Evolutionary conservation across 1,139 yeast species (phyloP).

Genomic region (Pichia sp.): DNA sequence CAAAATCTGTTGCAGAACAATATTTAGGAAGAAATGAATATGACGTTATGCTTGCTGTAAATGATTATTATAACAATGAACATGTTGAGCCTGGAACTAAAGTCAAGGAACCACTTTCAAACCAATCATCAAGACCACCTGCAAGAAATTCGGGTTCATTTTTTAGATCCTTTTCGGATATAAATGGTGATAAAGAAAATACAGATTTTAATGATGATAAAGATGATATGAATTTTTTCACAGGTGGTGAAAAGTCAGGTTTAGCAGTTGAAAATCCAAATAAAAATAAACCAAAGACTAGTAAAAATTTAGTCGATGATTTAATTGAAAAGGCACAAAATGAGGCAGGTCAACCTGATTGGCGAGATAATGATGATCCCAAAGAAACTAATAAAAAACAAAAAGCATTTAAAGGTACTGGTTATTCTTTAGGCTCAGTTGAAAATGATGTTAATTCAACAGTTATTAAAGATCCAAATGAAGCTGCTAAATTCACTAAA

Average conservation of each 20-base stretch:
- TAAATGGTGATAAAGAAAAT: constrained; percentile 23
- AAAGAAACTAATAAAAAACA: constrained; percentile 33
- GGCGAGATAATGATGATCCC: constrained; percentile 29
- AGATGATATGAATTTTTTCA: constrained; percentile 70
- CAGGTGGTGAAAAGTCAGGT: constrained; percentile 94
- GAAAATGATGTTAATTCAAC: constrained; percentile 39
- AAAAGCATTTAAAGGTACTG: constrained; percentile 56
- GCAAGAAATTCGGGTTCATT: constrained; percentile 13
- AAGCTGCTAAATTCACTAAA: constrained; percentile 28
- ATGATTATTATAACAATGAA: constrained; percentile 16
- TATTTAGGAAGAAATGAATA: constrained; percentile 36
- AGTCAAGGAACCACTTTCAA: constrained; percentile 7
- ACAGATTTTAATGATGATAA: constrained; percentile 46
- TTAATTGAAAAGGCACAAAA: constrained; percentile 54
- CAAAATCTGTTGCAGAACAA: constrained; percentile 39
- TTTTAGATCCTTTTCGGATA: constrained; percentile 34
- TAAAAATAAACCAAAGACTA: constrained; percentile 42
- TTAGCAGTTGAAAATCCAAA: constrained; percentile 91
- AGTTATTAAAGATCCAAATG: constrained; percentile 22
- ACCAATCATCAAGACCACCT: constrained; percentile 6
- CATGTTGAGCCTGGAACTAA: constrained; percentile 8
- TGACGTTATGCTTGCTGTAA: constrained; percentile 24
- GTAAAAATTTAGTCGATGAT: constrained; percentile 42
- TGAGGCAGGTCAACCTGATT: constrained; percentile 34
- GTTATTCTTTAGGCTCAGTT: constrained; percentile 71